Base-by-base conservation (phyloP, 2,329 filamentous ascomycete genomes). In the Aspergillus sp. region DNA sequence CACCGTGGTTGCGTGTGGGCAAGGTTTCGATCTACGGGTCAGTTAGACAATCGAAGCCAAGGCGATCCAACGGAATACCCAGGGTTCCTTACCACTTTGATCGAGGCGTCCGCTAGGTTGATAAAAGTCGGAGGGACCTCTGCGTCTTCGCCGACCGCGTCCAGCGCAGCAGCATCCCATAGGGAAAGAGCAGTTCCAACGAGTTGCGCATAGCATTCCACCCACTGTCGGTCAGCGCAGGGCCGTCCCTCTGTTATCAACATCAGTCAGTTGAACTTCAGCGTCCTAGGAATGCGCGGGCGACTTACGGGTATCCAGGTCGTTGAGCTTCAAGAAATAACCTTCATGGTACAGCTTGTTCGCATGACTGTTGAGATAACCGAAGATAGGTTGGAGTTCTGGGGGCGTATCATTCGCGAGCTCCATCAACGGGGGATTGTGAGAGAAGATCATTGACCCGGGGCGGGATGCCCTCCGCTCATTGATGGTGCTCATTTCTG, bases 271-370 rank as follows among this genome's bases (percentile, higher is more conserved):
- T 52, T 47, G 9, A 17, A 41, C 49, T 26, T 22, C 32, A n/a
- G 26, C 10, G 22, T 44, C 20, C 43, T 22, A n/a, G 19, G 20
- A 11, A 14, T 30, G 17, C 13, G 45, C 9, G 8, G 19, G 45
- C 24, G 36, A 83, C 90, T 63, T 82, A 96, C 92, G 86, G 50
- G 85, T 87, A 66, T 97, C 95, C 62, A 96, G 85, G 72, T 99
- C 94, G 71, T 96, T 93, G 45, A 99, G 78, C 74, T 97, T 99
- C 62, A 99, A 76, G 61, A 99, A 97, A 68, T 97, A 99, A 35
- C 94, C 94, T 75, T 99, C 94, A 63, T 96, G 92, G 70, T 97
- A 99, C 51, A 97, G 78, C 75, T 97, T 97, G 73, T 96, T 96
- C 52, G 85, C 87, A 71, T 99, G 94, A 73, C 88, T 94, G 75